Evolutionary conservation across 768 basidiomycete genomes (phyloP), one percentile per base, ranked within the genome.

Genomic region (Podaxis sp.): DNA sequence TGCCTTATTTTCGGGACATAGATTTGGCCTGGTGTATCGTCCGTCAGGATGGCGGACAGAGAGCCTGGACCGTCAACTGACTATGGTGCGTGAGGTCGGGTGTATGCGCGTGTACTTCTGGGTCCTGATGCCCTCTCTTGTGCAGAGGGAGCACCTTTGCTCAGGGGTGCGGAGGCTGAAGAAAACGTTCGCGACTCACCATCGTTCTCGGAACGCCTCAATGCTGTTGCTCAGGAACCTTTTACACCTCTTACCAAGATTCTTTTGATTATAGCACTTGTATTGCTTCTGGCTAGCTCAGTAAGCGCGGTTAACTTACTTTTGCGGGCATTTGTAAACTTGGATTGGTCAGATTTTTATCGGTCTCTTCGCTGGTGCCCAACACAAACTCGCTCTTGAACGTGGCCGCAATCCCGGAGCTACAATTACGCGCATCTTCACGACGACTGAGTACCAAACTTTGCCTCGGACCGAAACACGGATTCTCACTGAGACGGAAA

Each of bases 321-420:
- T n/a, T 25, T 14, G 40, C 21, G n/a, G 16, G 47, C 16, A 9
- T 37, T 46, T 48, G 5, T 47, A 21, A 51, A 25, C 37, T 55
- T 10, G 61, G 1, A 25, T 2, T 18, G 14, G 21, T 25, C 40
- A 83, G 82, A 80, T 92, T n/a, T 95, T 96, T 73, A 88, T 95
- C 62, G 96, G 96, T 9, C 78, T 99, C 4, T 98, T 95, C 72
- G 89, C 93, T 35, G 97, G 97, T 9, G 88, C 89, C 1, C 86
- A 93, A 70, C 89, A 91, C 68, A 87, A 85, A 62, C 79, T 94
- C 55, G 83, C 83, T 62, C 67, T 79, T n/a, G 77, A 78, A 58
- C 77, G 76, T 48, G 73, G 38, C 23, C 52, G 79, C 11, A 77
- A 73, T 28, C 73, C 70, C 60, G 67, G 69, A 13, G 66, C 5